Conservation (phyloP, 345 rosid species). For the Camelina laxa region DNA sequence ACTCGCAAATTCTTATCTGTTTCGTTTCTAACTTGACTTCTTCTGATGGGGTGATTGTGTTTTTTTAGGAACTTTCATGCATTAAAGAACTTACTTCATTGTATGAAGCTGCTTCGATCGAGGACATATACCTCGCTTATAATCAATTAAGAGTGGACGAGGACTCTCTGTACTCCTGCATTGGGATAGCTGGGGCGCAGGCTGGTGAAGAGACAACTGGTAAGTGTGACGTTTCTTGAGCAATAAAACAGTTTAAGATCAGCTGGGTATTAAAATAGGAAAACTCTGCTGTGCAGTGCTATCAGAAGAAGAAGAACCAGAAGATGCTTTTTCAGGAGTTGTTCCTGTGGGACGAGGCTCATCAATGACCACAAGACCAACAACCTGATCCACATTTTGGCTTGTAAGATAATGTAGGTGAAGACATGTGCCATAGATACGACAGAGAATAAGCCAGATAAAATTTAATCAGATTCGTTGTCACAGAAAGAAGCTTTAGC, state of each 20-base stretch:
- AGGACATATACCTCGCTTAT: slow-evolving; percentile 86
- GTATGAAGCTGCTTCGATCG: slow-evolving; percentile 85
- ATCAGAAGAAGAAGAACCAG: slow-evolving; percentile 62
- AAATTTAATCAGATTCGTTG: slow-evolving; percentile 2
- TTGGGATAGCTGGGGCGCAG: slow-evolving; percentile 93
- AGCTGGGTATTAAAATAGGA: neutral
- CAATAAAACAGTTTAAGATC: slow-evolving; percentile 11
- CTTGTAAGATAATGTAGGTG: slow-evolving; percentile 34
- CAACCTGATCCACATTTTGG: slow-evolving; percentile 55
- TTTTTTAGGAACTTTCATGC: slow-evolving; percentile 83
- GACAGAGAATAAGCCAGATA: slow-evolving; percentile 17
- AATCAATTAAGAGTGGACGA: slow-evolving; percentile 87
- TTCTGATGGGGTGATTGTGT: slow-evolving; percentile 30
- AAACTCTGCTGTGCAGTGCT: slow-evolving; percentile 50
- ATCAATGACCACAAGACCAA: slow-evolving; percentile 90
- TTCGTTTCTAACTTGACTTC: neutral
- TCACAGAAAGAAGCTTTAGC: slow-evolving; percentile 24
- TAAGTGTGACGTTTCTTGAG: slow-evolving; percentile 35
- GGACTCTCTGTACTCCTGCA: slow-evolving; percentile 82
- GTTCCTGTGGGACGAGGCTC: slow-evolving; percentile 84
- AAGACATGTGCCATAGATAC: slow-evolving; percentile 35
- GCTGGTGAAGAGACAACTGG: slow-evolving; percentile 68
- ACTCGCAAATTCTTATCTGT: neutral
- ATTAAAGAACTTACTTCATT: slow-evolving; percentile 83
- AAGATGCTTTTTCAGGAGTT: slow-evolving; percentile 65